A percentile compares a stretch with the other conserved stretches of the same genome.
These are phyloP conservation scores for Trichoderma koningiopsis DNA, from an alignment of 2,329 filamentous ascomycete genomes.

Conservation along the genomic window DNA sequence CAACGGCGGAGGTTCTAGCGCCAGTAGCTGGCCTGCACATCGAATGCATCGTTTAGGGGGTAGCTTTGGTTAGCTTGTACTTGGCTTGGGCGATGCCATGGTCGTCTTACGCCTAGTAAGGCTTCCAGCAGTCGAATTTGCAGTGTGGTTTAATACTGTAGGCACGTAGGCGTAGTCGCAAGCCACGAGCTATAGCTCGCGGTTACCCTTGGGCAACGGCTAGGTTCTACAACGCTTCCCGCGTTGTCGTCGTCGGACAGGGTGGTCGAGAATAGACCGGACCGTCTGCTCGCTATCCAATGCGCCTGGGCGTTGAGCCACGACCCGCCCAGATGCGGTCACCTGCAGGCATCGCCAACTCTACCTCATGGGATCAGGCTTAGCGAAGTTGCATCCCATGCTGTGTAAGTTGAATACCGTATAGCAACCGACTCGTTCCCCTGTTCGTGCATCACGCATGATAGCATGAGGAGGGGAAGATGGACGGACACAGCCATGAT, in stretches of 20 bases:
- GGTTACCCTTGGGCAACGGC: constrained; percentile 12
- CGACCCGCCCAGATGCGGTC: constrained; percentile 20
- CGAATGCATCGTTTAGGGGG: background rate
- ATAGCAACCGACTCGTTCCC: constrained; percentile 11
- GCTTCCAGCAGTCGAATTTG: background rate
- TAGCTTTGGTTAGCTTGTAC: background rate
- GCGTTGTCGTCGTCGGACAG: constrained; percentile 15
- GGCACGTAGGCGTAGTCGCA: constrained; percentile 6
- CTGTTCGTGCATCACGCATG: constrained; percentile 11
- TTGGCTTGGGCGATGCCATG: background rate
- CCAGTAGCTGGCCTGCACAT: background rate
- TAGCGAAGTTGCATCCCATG: constrained; percentile 18
- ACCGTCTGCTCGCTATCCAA: constrained; percentile 11
- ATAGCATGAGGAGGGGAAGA: constrained; percentile 13
- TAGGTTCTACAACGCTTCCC: background rate
- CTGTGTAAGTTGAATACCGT: background rate
- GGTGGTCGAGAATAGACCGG: constrained; percentile 5
- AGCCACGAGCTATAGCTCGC: constrained; percentile 12
- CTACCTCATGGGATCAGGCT: constrained; percentile 18
- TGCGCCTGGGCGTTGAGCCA: constrained; percentile 10
- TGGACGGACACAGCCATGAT: constrained; percentile 23
- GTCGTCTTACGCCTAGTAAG: constrained; percentile 4
- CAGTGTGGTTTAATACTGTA: background rate
- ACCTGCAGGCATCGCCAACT: constrained; percentile 21
- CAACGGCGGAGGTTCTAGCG: background rate